phyloP scores from a whole-genome alignment of 495 filamentous ascomycete species.

The Podospora tetraspora region DNA sequence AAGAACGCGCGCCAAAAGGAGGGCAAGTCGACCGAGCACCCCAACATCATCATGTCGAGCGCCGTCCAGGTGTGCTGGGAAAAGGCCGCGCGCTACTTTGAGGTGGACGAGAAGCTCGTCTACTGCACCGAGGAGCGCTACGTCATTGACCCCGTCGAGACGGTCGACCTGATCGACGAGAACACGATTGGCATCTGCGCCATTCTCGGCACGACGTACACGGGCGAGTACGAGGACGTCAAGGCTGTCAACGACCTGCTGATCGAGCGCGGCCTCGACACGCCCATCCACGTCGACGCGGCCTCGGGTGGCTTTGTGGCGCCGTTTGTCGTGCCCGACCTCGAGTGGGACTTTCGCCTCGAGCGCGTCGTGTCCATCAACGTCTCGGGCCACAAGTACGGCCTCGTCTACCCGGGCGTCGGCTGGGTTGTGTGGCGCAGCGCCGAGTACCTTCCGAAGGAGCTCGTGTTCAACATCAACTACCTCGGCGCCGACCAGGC shows the following conservation, averaged over 20 bases:
- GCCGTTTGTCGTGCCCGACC: constrained; percentile 74
- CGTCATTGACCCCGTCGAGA: constrained; percentile 80
- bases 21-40: constrained; percentile 66
- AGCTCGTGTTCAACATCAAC: constrained; percentile 97
- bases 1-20: constrained; percentile 73
- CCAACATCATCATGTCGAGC: constrained; percentile 89
- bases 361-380: constrained; percentile 88
- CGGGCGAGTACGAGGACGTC: constrained; percentile 91
- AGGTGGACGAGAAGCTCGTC: constrained; percentile 83
- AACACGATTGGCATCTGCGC: constrained; percentile 93
- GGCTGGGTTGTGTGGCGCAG: constrained; percentile 89
- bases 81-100: constrained; percentile 92
- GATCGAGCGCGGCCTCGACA: constrained; percentile 62
- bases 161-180: constrained; percentile 81
- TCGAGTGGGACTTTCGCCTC: constrained; percentile 84
- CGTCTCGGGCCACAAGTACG: constrained; percentile 76
- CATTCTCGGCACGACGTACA: constrained; percentile 88
- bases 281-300: constrained; percentile 86
- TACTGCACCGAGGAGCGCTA: constrained; percentile 77
- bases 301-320: constrained; percentile 86
- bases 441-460: constrained; percentile 76
- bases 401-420: constrained; percentile 81
- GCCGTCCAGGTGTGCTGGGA: constrained; percentile 96
- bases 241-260: constrained; percentile 84
- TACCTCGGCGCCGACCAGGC: constrained; percentile 91